phyloP scores from a whole-genome alignment of 805 yeast genomes.

The Saturnispora gosingensis region DNA sequence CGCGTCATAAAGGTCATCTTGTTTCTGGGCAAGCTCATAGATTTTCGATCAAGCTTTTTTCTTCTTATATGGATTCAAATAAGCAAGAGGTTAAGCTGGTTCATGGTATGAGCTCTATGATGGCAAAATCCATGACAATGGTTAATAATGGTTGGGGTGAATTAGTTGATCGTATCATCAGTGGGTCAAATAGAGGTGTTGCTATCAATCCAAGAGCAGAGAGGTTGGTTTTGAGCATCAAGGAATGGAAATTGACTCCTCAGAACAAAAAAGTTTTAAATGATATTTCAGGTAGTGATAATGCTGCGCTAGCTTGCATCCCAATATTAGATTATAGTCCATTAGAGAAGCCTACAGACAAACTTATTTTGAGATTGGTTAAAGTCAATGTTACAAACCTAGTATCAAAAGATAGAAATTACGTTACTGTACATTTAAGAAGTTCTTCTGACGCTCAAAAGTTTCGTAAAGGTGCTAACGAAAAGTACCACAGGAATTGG shows the following conservation, averaged over 20 bases:
- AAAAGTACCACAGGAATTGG: slow-evolving; percentile 45
- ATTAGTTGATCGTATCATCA: slow-evolving; percentile 63
- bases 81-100: slow-evolving; percentile 17
- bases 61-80: slow-evolving; percentile 49
- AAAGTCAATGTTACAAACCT: slow-evolving; percentile 24
- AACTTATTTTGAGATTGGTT: slow-evolving; percentile 52
- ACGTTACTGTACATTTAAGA: slow-evolving; percentile 45
- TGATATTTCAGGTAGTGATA: slow-evolving; percentile 8
- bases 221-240: slow-evolving; percentile 55
- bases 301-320: slow-evolving; percentile 49
- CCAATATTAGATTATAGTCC: slow-evolving; percentile 60
- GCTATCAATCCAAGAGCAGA: slow-evolving; percentile 80
- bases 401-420: slow-evolving; percentile 26
- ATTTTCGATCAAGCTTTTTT: slow-evolving; percentile 61
- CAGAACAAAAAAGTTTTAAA: slow-evolving; percentile 23
- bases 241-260: slow-evolving; percentile 44
- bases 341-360: slow-evolving; percentile 47
- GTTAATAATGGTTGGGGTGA: slow-evolving; percentile 84
- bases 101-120: slow-evolving; percentile 28
- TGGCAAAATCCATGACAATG: slow-evolving; percentile 28
- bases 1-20: slow-evolving; percentile 51
- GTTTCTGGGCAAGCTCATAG: slow-evolving; percentile 59
- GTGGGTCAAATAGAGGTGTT: slow-evolving; percentile 66
- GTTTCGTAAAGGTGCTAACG: slow-evolving; percentile 65
- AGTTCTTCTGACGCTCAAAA: slow-evolving; percentile 41